Evolutionary conservation across 1,284 basidiomycete species (phyloP).

Genomic region (Melanopsichium pennsylvanicum): DNA sequence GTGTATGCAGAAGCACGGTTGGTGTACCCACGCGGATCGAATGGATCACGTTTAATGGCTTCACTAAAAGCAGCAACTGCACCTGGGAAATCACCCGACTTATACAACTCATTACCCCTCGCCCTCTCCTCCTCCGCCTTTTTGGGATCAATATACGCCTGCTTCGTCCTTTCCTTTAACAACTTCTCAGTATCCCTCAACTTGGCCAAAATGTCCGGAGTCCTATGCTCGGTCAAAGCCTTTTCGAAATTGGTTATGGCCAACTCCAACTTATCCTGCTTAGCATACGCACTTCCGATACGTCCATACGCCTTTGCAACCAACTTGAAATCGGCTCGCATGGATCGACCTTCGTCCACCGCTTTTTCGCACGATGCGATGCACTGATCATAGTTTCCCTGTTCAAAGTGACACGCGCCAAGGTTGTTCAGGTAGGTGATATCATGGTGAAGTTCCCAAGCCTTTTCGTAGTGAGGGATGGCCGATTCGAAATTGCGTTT

Average conservation of each 20-base stretch:
- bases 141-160: constrained; percentile 88
- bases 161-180: constrained; percentile 78
- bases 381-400: constrained; percentile 86
- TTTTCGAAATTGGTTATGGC: constrained; percentile 70
- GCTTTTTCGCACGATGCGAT: constrained; percentile 94
- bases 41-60: constrained; percentile 92
- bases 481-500: constrained; percentile 71
- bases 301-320: constrained; percentile 82
- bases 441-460: constrained; percentile 94
- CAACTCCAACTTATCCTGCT: constrained; percentile 78
- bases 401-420: constrained; percentile 88
- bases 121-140: constrained; percentile 85
- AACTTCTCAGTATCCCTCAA: constrained; percentile 77
- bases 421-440: constrained; percentile 78
- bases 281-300: constrained; percentile 83
- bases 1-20: constrained; percentile 97
- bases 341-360: constrained; percentile 84
- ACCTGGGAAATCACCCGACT: constrained; percentile 73
- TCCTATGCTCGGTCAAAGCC: constrained; percentile 94
- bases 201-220: constrained; percentile 89
- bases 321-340: constrained; percentile 71
- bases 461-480: constrained; percentile 71
- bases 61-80: constrained; percentile 93
- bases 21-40: constrained; percentile 90
- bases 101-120: constrained; percentile 91